These are phyloP conservation scores for Boletellus sp. DNA, from an alignment of 768 basidiomycete species.

Conservation along the genomic window DNA sequence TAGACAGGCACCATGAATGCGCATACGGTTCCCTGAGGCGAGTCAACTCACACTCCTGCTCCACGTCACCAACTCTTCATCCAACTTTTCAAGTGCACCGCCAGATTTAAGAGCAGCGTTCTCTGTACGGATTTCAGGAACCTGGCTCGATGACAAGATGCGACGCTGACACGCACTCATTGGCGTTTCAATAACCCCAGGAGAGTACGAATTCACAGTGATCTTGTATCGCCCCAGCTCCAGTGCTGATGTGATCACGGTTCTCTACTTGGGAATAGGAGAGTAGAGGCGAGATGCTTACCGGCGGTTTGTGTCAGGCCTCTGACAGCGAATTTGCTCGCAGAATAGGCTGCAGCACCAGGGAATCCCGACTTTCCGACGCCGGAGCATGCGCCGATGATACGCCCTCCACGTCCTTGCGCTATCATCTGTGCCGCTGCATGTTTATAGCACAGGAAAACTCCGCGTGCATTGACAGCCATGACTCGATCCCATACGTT, in stretches of 20 bases:
- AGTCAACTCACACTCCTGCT: constrained; percentile 1
- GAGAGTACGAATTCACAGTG: background rate
- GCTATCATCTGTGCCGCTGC: constrained; percentile 58
- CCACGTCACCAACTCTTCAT: constrained; percentile 2
- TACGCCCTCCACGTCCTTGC: constrained; percentile 48
- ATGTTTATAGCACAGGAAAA: constrained; percentile 59
- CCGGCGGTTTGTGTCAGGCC: constrained; percentile 37
- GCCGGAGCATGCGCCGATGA: constrained; percentile 39
- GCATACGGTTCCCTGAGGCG: background rate
- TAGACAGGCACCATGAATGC: background rate
- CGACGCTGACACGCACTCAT: no score
- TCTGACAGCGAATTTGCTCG: constrained; percentile 37
- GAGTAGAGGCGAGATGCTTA: constrained; percentile 8
- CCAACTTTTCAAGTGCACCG: background rate
- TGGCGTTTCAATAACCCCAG: no score
- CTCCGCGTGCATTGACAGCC: constrained; percentile 51
- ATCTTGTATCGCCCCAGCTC: constrained; percentile 18
- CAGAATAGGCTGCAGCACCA: constrained; percentile 21
- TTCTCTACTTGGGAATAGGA: background rate
- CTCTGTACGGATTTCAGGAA: background rate
- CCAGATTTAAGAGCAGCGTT: background rate
- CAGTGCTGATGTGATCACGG: background rate
- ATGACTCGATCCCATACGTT: constrained; percentile 36
- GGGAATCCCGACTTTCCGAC: background rate
- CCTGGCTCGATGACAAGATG: no score